These are phyloP conservation scores for Pisolithus sp. DNA, from an alignment of 768 basidiomycete genomes.

Conservation along the genomic window DNA sequence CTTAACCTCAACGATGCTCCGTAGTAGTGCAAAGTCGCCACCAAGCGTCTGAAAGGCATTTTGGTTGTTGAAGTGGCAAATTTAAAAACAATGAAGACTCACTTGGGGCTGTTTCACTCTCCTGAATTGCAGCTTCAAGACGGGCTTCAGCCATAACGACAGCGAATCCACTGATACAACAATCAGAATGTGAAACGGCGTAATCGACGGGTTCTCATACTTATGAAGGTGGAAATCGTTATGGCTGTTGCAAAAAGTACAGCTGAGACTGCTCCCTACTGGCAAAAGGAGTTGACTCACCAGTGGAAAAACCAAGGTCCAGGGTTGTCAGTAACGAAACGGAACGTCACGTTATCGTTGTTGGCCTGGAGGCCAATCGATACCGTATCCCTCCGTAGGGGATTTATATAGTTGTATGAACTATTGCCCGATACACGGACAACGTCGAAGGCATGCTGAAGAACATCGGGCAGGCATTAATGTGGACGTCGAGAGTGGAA, in stretches of 20 bases:
- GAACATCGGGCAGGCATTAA: background rate
- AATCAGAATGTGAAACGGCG: background rate
- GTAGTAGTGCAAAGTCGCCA: background rate
- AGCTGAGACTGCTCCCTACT: background rate
- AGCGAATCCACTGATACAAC: slow-evolving; percentile 18
- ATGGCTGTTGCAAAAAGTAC: slow-evolving; percentile 13
- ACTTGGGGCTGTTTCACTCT: slow-evolving; percentile 16
- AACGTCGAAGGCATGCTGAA: slow-evolving; percentile 33
- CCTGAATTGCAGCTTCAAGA: slow-evolving; percentile 1
- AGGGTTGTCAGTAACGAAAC: slow-evolving; percentile 60
- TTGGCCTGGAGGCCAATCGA: slow-evolving; percentile 19
- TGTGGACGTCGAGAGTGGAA: background rate
- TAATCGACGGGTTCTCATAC: slow-evolving; percentile 6
- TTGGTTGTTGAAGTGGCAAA: background rate
- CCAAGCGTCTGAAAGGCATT: background rate
- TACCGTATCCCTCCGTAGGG: slow-evolving; percentile 31
- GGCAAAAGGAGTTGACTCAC: slow-evolving; percentile 9
- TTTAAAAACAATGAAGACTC: background rate
- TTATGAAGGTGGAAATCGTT: slow-evolving; percentile 24
- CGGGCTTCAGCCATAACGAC: slow-evolving; percentile 25
- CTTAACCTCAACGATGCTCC: no score
- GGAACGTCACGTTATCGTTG: slow-evolving; percentile 43
- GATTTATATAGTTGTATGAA: slow-evolving; percentile 31
- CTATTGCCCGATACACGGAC: slow-evolving; percentile 27
- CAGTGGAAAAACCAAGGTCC: slow-evolving; percentile 55